Percentiles rank a stretch among this genome's conserved stretches.
These are phyloP conservation scores for Xylaria arbuscula DNA, from an alignment of 2,329 filamentous ascomycete genomes.

Conservation along the genomic window DNA sequence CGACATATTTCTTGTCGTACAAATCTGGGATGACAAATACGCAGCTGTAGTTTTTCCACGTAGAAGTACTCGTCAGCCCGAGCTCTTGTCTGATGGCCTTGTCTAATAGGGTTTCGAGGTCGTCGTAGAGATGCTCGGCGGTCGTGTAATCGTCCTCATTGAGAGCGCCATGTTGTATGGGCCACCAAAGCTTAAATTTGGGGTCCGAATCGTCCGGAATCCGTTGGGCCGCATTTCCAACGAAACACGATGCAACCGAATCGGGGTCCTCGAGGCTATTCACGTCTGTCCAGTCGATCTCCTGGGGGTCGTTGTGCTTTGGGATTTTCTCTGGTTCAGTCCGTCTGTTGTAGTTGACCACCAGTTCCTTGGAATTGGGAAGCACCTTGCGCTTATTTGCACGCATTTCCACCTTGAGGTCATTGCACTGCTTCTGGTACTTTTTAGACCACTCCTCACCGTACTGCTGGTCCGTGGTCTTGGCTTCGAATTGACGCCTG, in stretches of 20 bases:
- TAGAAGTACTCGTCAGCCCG: conserved; percentile 78
- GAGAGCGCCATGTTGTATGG: conserved; percentile 84
- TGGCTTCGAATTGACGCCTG: conserved; percentile 71
- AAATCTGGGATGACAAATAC: conserved; percentile 98
- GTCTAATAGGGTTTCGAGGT: conserved; percentile 88
- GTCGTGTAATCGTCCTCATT: conserved; percentile 90
- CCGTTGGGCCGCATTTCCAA: conserved; percentile 83
- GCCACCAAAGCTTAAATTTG: conserved; percentile 93
- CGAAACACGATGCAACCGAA: conserved; percentile 72
- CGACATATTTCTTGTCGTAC: conserved; percentile 94
- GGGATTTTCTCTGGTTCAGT: conserved; percentile 87
- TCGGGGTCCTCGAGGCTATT: conserved; percentile 73
- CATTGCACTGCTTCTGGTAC: conserved; percentile 84
- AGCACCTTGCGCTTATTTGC: conserved; percentile 93
- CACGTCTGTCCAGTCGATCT: conserved; percentile 95
- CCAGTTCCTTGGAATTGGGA: conserved; percentile 96
- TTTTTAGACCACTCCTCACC: conserved; percentile 82
- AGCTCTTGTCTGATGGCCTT: conserved; percentile 88
- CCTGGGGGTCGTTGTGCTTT: conserved; percentile 92
- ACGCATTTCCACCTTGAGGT: conserved; percentile 90
- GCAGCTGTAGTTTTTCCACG: conserved; percentile 91
- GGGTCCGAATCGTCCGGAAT: conserved; percentile 91
- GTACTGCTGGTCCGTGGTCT: conserved; percentile 80
- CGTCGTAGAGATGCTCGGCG: conserved; percentile 83
- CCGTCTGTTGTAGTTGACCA: conserved; percentile 91